Percentiles rank a stretch among this genome's conserved stretches.
These are phyloP conservation scores for Solanum pennellii DNA, from an alignment of 257 asterid genomes.

Conservation along the genomic window DNA sequence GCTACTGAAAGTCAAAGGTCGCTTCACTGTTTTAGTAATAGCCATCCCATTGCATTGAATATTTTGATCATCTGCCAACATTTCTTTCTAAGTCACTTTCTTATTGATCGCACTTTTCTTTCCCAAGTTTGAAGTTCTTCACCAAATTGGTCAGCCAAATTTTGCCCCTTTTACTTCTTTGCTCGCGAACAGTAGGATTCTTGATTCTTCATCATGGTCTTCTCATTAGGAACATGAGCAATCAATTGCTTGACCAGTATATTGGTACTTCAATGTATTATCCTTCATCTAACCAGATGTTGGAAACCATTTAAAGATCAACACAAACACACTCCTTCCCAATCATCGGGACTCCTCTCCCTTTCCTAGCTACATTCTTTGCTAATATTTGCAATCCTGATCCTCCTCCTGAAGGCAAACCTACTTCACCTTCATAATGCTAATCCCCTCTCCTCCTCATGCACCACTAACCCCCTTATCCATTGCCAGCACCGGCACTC, in stretches of 20 bases:
- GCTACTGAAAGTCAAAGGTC: neutral
- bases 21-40: neutral
- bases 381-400: neutral
- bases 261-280: neutral
- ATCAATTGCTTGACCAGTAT: neutral
- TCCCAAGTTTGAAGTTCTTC: neutral
- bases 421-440: neutral
- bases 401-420: neutral
- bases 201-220: neutral
- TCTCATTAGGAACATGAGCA: neutral
- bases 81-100: neutral
- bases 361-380: neutral
- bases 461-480: neutral
- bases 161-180: neutral
- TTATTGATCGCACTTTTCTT: neutral
- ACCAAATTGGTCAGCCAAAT: neutral
- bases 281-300: neutral
- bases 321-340: neutral
- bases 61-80: neutral
- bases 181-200: neutral
- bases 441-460: neutral
- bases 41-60: neutral
- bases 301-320: neutral
- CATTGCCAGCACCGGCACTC: neutral
- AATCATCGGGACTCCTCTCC: neutral